Base-by-base conservation (phyloP, 2,329 filamentous ascomycete genomes). In the Blastomyces percursus region DNA sequence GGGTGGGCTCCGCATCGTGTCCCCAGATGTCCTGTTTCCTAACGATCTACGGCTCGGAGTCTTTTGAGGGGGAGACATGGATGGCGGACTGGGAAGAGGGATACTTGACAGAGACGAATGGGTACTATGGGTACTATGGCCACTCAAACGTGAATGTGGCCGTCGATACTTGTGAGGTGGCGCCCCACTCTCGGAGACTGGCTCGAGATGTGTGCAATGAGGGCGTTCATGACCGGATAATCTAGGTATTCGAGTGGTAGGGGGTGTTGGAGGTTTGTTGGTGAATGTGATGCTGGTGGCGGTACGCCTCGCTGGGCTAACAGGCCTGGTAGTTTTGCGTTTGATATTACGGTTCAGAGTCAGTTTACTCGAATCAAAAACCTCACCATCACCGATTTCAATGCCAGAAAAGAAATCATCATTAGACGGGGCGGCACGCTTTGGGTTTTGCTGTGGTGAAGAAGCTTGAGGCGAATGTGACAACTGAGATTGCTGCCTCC, bases 281-380 rank as follows among this genome's bases (percentile, higher is more conserved):
- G 90, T 95, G 72, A 97, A 97, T 7, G 91, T 96, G 65, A 97
- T 80, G 14, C 92, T 93, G 35, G 94, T 88, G 12, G 90, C 86
- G 21, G 90, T 85, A 61, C 82, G 78, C 65, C 89, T 84, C 21
- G 83, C 82, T 56, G 91, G 88, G 67, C 90, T 92, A 16, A 82
- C 78, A 24, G 86, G 82, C 61, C 85, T 81, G 65, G 84, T 79
- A 66, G 86, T 84, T 75, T 95, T 96, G 69, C 95, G 82, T 73
- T 93, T 92, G 67, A 99, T 84, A 72, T 99, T 96, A 66, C 90
- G 91, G 73, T 97, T 94, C 21, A 96, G 79, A 0, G 88, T 93
- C 52, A 91, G 81, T 74, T 93, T 96, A 63, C 82, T 85, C 2
- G 88, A 84, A 70, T 91, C 86, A 70, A 97, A 91, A 19, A 90